These are phyloP conservation scores for Dictyostelium brefeldianum DNA, from an alignment of 78 protist genomes.

Conservation along the genomic window DNA sequence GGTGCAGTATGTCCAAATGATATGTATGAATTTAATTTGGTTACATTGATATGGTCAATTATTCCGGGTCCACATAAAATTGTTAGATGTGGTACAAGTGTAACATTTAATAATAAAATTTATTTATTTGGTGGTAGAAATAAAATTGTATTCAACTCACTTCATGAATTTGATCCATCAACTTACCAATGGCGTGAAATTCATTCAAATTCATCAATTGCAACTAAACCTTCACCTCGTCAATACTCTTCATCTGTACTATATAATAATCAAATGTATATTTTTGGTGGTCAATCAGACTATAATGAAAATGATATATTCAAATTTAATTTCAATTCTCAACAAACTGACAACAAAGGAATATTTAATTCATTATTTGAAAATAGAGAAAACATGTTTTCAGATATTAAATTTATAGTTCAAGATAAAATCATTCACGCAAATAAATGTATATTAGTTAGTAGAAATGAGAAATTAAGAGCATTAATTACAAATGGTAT, in stretches of 20 bases:
- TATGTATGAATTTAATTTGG: slow-evolving; percentile 45
- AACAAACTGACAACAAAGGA: too few relatives aligned
- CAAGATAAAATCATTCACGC: slow-evolving; percentile 33
- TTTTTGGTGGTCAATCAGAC: slow-evolving; percentile 61
- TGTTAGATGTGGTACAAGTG: slow-evolving; percentile 21
- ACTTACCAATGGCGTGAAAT: slow-evolving; percentile 23
- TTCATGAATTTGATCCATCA: slow-evolving; percentile 34
- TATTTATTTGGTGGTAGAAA: slow-evolving; percentile 57
- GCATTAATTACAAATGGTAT: slow-evolving; percentile 58
- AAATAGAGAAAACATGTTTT: slow-evolving; percentile 15
- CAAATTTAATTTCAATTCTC: not conserved
- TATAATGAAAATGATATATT: slow-evolving; percentile 54
- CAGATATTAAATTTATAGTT: slow-evolving; percentile 40
- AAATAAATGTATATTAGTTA: slow-evolving; percentile 53
- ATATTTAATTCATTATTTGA: slow-evolving; percentile 12
- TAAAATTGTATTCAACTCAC: not conserved
- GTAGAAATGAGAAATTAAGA: slow-evolving; percentile 45
- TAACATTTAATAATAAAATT: not conserved
- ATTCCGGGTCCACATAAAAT: slow-evolving; percentile 9
- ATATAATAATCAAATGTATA: not conserved
- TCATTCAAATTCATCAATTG: too few relatives aligned
- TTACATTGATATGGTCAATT: slow-evolving; percentile 19
- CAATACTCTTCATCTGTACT: slow-evolving; percentile 11
- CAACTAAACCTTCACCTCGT: slow-evolving; percentile 7
- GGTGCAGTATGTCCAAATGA: slow-evolving; percentile 16